A percentile compares a stretch with the other conserved stretches of the same genome.
These are phyloP conservation scores for Elaeis guineensis DNA, from an alignment of 176 grass and related monocot genomes.

Conservation along the genomic window DNA sequence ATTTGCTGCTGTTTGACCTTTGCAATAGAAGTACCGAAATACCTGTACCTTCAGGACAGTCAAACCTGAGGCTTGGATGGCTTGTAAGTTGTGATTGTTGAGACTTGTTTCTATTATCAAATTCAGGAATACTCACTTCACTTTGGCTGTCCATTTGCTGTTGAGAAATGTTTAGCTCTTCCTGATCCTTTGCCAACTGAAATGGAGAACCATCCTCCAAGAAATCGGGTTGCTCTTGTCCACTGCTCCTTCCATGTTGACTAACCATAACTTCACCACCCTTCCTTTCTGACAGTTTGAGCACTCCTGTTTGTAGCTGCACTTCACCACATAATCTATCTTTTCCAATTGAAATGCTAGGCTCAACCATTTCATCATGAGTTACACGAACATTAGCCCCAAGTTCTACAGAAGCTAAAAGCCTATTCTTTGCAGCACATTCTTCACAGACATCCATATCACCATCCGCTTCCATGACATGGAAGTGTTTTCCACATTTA, in stretches of 20 bases:
- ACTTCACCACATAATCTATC: slow-evolving; percentile 1
- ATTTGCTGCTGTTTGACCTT: slow-evolving; percentile 58
- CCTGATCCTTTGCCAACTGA: slow-evolving; percentile 7
- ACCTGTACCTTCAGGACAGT: slow-evolving; percentile 46
- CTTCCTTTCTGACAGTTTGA: slow-evolving; percentile 9
- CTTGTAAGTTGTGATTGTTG: slow-evolving; percentile 29
- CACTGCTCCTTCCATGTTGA: slow-evolving; percentile 20
- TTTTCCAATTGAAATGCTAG: slow-evolving; percentile 14
- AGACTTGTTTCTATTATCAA: slow-evolving; percentile 23
- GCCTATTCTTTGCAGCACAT: slow-evolving; percentile 28
- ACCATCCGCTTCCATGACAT: slow-evolving; percentile 22
- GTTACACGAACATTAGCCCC: slow-evolving; percentile 5
- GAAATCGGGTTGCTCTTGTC: slow-evolving; percentile 12
- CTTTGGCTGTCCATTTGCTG: slow-evolving; percentile 18
- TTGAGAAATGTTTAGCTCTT: no score
- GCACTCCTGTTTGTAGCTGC: neutral
- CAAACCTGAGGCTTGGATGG: slow-evolving; percentile 21
- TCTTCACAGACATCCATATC: slow-evolving; percentile 39
- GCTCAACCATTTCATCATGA: slow-evolving; percentile 19
- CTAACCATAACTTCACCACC: slow-evolving; percentile 24
- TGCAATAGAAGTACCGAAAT: slow-evolving; percentile 73
- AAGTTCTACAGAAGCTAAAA: slow-evolving; percentile 6
- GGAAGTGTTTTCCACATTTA: slow-evolving; percentile 43
- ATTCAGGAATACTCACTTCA: slow-evolving; percentile 4
- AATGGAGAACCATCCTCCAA: neutral